Conservation (phyloP, 2,329 filamentous ascomycete genomes). For the Colletotrichum theobromicola region DNA sequence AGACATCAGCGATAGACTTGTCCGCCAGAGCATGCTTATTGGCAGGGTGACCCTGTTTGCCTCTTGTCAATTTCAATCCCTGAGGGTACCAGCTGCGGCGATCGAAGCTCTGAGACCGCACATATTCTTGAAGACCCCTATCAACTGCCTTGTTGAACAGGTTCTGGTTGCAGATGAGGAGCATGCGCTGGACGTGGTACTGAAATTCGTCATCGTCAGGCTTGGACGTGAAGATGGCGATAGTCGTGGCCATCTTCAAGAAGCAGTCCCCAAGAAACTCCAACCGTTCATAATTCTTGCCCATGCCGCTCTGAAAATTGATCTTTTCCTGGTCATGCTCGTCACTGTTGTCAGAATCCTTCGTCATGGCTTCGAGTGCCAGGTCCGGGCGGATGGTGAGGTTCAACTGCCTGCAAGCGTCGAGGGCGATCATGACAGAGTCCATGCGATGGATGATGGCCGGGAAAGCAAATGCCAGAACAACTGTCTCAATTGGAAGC, state of each 20-base stretch:
- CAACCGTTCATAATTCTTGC: constrained; percentile 90
- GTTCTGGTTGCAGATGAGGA: constrained; percentile 89
- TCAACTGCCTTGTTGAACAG: constrained; percentile 78
- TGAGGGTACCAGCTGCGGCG: constrained; percentile 89
- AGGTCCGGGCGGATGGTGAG: constrained; percentile 70
- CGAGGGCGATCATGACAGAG: constrained; percentile 77
- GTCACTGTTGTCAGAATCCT: constrained; percentile 85
- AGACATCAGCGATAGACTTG: constrained; percentile 94
- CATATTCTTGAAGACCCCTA: constrained; percentile 71
- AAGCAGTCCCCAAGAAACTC: constrained; percentile 95
- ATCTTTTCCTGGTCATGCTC: constrained; percentile 72
- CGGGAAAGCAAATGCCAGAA: constrained; percentile 78
- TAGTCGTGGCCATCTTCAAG: constrained; percentile 93
- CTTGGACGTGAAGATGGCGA: constrained; percentile 79
- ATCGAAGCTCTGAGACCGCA: constrained; percentile 84
- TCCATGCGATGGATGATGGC: constrained; percentile 87
- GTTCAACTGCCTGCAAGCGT: constrained; percentile 71
- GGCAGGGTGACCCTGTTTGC: constrained; percentile 65
- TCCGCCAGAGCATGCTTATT: constrained; percentile 74
- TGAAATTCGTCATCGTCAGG: constrained; percentile 83
- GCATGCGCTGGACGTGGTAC: constrained; percentile 90
- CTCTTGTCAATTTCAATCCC: constrained; percentile 73
- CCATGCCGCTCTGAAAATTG: constrained; percentile 85
- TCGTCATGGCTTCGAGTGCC: constrained; percentile 89
- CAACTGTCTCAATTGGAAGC: constrained; percentile 73